Evolutionary conservation across 768 basidiomycete species (phyloP).

Genomic region (Macrolepiota dolichaula): DNA sequence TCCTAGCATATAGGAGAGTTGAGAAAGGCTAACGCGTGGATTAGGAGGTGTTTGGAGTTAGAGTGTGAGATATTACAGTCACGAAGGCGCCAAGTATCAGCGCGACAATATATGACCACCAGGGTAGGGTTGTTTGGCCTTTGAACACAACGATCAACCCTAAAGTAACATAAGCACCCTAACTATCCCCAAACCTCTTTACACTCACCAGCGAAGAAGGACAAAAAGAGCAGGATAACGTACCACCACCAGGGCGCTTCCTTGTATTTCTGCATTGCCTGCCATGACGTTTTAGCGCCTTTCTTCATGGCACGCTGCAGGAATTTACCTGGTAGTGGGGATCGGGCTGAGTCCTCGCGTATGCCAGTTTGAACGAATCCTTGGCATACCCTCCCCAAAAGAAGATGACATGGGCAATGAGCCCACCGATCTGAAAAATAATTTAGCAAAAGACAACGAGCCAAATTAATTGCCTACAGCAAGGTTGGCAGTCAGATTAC

Average conservation of each 20-base stretch:
- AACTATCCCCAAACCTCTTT: not conserved
- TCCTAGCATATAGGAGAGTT: conserved; percentile 50
- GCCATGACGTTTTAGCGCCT: not conserved
- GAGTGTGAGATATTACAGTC: conserved; percentile 22
- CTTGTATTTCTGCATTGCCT: conserved; percentile 57
- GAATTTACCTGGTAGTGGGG: conserved; percentile 47
- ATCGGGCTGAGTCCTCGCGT: conserved; percentile 45
- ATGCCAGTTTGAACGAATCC: conserved; percentile 47
- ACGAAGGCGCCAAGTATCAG: conserved; percentile 46
- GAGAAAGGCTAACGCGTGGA: conserved; percentile 43
- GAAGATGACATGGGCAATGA: conserved; percentile 51
- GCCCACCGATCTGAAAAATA: conserved; percentile 46
- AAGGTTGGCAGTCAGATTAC: conserved; percentile 44
- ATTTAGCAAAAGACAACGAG: not conserved
- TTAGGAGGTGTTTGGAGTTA: not conserved
- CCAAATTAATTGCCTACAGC: conserved; percentile 28
- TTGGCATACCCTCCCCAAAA: conserved; percentile 56
- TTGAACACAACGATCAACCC: conserved; percentile 55
- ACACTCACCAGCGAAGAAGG: conserved; percentile 52
- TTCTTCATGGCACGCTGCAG: not conserved
- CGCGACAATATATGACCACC: conserved; percentile 61
- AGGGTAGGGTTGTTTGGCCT: conserved; percentile 59
- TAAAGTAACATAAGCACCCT: conserved; percentile 13
- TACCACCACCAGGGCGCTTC: conserved; percentile 68
- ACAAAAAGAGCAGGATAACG: conserved; percentile 37